Evolutionary conservation across 495 filamentous ascomycete genomes (phyloP), one percentile per base, ranked within the genome.

Genomic region (Parathielavia appendiculata): DNA sequence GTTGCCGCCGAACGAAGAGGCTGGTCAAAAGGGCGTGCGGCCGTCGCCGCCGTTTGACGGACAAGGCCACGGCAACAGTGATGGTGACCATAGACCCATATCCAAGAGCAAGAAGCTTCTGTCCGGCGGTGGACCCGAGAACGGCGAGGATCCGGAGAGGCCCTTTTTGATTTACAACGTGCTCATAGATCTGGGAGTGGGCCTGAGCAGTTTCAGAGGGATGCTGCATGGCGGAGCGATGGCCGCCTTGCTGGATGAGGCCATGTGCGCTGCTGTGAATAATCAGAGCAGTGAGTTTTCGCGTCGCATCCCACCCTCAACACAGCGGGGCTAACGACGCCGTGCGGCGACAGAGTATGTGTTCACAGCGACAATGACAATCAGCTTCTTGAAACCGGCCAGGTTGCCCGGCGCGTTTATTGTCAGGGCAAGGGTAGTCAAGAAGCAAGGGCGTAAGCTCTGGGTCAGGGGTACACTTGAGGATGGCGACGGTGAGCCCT

Each of bases 171-270:
- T 68, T 32, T 59, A 64, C 40, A 65, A 60, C 39, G 63, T 59
- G 56, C 55, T 68, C 36, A 11, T 68, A 35, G 66, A 68, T 30
- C 26, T 68, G 45, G 66, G 66, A 8, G 63, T 64, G 59, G 63
- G 59, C 20, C 12, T 68, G 49, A 56, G 53, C 23, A 44, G 60
- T 2, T 64, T 49, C 44, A 26, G 10, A 46, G 54, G 57, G 1
- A 60, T 38, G 16, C 26, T 68, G 56, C 66, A 68, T 41, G 66
- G 66, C 7, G 66, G 66, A 1, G 38, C 63, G 51, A 34, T 62
- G 49, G 50, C 39, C 23, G 54, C 62, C 44, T 16, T 68, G 49
- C 44, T 68, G 61, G 66, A 68, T 47, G 66, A 68, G 50, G 46
- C 61, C 2, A 65, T 68, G 66, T 55, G 56, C 13, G 57, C 60